Percentiles rank a stretch among this genome's conserved stretches.
phyloP scores from a whole-genome alignment of 495 filamentous ascomycete genomes.

The Penicillium pulvis region DNA sequence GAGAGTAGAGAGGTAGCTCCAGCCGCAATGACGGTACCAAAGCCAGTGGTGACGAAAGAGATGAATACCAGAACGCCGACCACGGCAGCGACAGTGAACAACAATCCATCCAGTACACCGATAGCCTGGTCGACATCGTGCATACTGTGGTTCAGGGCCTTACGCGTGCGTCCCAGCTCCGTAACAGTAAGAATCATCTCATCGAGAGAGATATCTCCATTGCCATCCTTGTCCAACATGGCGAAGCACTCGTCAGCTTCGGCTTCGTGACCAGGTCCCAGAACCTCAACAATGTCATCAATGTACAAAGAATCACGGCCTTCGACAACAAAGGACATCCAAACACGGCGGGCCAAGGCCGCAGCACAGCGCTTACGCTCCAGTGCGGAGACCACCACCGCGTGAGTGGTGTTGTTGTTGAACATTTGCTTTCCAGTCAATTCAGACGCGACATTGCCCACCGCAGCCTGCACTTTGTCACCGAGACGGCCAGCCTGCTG shows the following conservation, averaged over 20 bases:
- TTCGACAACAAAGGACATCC: conserved; percentile 98
- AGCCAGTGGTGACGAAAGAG: conserved; percentile 81
- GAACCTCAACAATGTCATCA: conserved; percentile 85
- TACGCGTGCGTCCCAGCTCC: conserved; percentile 78
- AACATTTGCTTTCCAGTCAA: conserved; percentile 94
- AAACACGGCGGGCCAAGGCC: conserved; percentile 86
- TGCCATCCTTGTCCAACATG: conserved; percentile 80
- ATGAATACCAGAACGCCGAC: conserved; percentile 86
- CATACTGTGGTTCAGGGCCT: conserved; percentile 87
- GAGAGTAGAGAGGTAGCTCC: conserved; percentile 93
- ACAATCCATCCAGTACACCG: conserved; percentile 80
- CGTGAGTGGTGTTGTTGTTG: conserved; percentile 85
- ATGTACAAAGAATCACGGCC: conserved; percentile 74
- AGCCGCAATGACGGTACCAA: conserved; percentile 87
- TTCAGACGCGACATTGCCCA: conserved; percentile 93
- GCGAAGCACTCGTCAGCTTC: conserved; percentile 84
- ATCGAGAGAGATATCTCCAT: conserved; percentile 91
- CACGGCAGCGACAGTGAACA: conserved; percentile 75
- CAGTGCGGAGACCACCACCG: conserved; percentile 83
- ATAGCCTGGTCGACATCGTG: conserved; percentile 97
- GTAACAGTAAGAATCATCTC: conserved; percentile 91
- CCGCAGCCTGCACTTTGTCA: conserved; percentile 86
- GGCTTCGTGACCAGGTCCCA: conserved; percentile 67
- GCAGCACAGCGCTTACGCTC: conserved; percentile 81
- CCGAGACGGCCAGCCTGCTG: conserved; percentile 78